phyloP scores from a whole-genome alignment of 2,329 filamentous ascomycete species.

The Celoporthe dispersa region DNA sequence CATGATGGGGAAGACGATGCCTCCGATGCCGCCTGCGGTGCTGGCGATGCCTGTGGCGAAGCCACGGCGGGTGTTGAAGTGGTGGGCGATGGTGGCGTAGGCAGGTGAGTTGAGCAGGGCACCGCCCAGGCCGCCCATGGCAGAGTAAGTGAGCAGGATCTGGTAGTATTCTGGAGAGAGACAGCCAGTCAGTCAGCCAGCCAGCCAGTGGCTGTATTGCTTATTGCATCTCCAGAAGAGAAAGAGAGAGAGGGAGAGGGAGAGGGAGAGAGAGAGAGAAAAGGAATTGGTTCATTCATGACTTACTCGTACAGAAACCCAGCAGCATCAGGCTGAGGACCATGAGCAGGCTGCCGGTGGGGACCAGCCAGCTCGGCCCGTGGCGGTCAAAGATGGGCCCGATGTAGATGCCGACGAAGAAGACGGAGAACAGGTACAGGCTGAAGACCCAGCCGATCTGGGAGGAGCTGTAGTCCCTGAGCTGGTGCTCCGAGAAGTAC shows the following conservation, averaged over 20 bases:
- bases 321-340: slow-evolving; percentile 67
- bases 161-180: slow-evolving; percentile 67
- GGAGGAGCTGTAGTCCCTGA: slow-evolving; percentile 67
- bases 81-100: slow-evolving; percentile 76
- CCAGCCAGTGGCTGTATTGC: too few species aligned
- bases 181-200: background rate
- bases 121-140: slow-evolving; percentile 73
- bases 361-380: slow-evolving; percentile 71
- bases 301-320: slow-evolving; percentile 64
- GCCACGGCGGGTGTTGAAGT: slow-evolving; percentile 74
- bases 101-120: slow-evolving; percentile 79
- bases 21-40: slow-evolving; percentile 71
- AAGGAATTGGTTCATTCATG: too few species aligned
- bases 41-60: slow-evolving; percentile 83
- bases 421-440: slow-evolving; percentile 78
- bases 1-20: slow-evolving; percentile 64
- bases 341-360: slow-evolving; percentile 65
- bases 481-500: slow-evolving; percentile 74
- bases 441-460: slow-evolving; percentile 87
- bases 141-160: slow-evolving; percentile 76
- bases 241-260: background rate
- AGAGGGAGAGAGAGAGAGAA: background rate
- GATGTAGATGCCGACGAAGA: slow-evolving; percentile 81
- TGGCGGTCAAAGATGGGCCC: slow-evolving; percentile 81
- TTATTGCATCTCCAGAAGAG: too few species aligned